phyloP scores from a whole-genome alignment of 495 filamentous ascomycete species.

The Halenospora varia region DNA sequence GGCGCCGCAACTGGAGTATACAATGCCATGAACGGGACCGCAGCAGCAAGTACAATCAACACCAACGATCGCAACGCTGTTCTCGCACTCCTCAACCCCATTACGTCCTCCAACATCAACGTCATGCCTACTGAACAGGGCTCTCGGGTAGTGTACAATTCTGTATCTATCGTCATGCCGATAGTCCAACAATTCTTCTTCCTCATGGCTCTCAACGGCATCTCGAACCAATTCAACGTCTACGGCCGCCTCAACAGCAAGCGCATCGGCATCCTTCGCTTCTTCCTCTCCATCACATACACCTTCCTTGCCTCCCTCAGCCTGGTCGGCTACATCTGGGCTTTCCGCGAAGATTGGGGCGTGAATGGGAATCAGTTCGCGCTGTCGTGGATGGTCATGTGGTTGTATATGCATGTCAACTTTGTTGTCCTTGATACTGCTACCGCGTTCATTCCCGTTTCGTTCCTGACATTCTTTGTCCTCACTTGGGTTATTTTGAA shows the following conservation, averaged over 20 bases:
- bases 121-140: slow-evolving; percentile 42
- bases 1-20: slow-evolving; percentile 32
- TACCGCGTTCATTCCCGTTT: slow-evolving; percentile 35
- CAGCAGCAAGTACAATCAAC: slow-evolving; percentile 22
- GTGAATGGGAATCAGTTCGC: slow-evolving; percentile 38
- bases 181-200: slow-evolving; percentile 48
- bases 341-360: slow-evolving; percentile 40
- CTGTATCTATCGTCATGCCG: slow-evolving; percentile 36
- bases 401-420: slow-evolving; percentile 46
- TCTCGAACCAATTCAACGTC: background rate
- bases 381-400: slow-evolving; percentile 40
- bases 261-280: slow-evolving; percentile 24
- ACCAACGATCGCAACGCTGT: slow-evolving; percentile 25
- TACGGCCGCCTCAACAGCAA: background rate
- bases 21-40: slow-evolving; percentile 27
- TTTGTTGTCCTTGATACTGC: slow-evolving; percentile 40
- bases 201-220: slow-evolving; percentile 34
- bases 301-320: slow-evolving; percentile 36
- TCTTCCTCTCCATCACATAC: slow-evolving; percentile 37
- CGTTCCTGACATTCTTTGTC: slow-evolving; percentile 38
- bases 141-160: slow-evolving; percentile 43
- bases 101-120: slow-evolving; percentile 31
- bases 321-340: slow-evolving; percentile 42
- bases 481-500: slow-evolving; percentile 46
- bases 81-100: slow-evolving; percentile 34